A percentile compares a stretch with the other conserved stretches of the same genome.
These are phyloP conservation scores for Pyricularia sp. DNA, from an alignment of 2,329 filamentous ascomycete genomes.

Conservation along the genomic window DNA sequence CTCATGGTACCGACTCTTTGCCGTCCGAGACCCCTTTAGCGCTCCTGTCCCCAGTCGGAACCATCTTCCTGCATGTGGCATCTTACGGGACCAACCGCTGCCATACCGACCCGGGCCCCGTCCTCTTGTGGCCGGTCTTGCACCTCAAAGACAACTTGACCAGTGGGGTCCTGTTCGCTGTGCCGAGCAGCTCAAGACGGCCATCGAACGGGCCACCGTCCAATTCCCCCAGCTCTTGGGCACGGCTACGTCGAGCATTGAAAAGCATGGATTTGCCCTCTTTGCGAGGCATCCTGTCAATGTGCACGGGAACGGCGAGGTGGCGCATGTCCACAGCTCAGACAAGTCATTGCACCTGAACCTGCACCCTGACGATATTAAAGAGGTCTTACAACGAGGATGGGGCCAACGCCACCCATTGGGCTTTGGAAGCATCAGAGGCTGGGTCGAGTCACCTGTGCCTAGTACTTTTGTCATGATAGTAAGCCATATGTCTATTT, in stretches of 20 bases:
- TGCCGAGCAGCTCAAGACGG: slow-evolving; percentile 39
- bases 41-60: slow-evolving; percentile 39
- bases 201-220: slow-evolving; percentile 38
- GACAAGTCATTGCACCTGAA: slow-evolving; percentile 70
- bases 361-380: slow-evolving; percentile 66
- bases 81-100: slow-evolving; percentile 38
- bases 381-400: slow-evolving; percentile 55
- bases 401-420: slow-evolving; percentile 66
- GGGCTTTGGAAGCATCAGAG: slow-evolving; percentile 37
- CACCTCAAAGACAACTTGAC: slow-evolving; percentile 66
- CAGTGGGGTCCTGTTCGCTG: slow-evolving; percentile 44
- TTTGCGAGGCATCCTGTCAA: slow-evolving; percentile 56
- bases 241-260: slow-evolving; percentile 61
- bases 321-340: slow-evolving; percentile 66
- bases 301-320: slow-evolving; percentile 64
- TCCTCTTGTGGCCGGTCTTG: slow-evolving; percentile 60
- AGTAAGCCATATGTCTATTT: background rate
- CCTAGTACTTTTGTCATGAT: slow-evolving; percentile 68
- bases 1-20: slow-evolving; percentile 58
- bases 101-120: slow-evolving; percentile 50
- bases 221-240: slow-evolving; percentile 33
- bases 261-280: slow-evolving; percentile 68
- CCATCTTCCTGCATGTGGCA: slow-evolving; percentile 41
- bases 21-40: slow-evolving; percentile 55
- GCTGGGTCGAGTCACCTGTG: slow-evolving; percentile 54